Conservation (phyloP, 2,329 filamentous ascomycete species). For the Diaporthe batatas region DNA sequence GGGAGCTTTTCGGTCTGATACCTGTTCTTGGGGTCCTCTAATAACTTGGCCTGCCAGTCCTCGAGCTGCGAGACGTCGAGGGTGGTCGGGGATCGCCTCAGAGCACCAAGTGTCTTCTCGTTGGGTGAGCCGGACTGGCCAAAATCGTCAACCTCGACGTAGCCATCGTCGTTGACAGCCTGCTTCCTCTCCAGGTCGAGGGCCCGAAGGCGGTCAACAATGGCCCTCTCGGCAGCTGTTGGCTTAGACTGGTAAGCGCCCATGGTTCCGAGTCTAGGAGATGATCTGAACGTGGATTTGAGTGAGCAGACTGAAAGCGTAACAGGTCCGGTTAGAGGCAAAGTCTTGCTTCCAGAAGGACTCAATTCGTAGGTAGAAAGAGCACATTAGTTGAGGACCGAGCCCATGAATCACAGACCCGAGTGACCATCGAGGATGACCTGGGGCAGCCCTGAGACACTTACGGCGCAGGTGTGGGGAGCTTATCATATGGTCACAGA, state of each 20-base stretch:
- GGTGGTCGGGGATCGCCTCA: slow-evolving; percentile 54
- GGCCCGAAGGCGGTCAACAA: slow-evolving; percentile 58
- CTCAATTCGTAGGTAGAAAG: not conserved
- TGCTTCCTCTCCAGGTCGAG: slow-evolving; percentile 55
- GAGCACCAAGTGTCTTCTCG: slow-evolving; percentile 52
- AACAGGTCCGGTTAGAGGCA: not conserved
- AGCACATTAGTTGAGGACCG: too few species aligned
- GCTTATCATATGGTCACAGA: slow-evolving; percentile 19
- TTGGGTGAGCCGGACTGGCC: slow-evolving; percentile 43
- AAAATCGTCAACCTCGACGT: slow-evolving; percentile 61
- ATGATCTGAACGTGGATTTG: not conserved
- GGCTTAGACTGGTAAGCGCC: slow-evolving; percentile 60
- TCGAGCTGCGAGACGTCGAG: slow-evolving; percentile 66
- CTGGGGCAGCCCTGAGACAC: slow-evolving; percentile 19
- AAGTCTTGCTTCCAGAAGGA: not conserved
- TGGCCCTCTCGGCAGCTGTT: slow-evolving; percentile 57
- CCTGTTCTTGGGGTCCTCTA: slow-evolving; percentile 77
- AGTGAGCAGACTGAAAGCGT: not conserved
- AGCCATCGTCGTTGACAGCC: slow-evolving; percentile 61
- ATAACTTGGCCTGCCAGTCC: slow-evolving; percentile 72
- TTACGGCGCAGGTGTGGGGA: slow-evolving; percentile 11
- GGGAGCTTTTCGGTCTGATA: slow-evolving; percentile 47
- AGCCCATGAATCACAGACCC: not conserved
- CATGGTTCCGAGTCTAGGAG: slow-evolving; percentile 53
- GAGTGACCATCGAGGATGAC: not conserved